These are phyloP conservation scores for Teratosphaeria pseudoeucalypti DNA, from an alignment of 2,329 filamentous ascomycete species.

Conservation along the genomic window DNA sequence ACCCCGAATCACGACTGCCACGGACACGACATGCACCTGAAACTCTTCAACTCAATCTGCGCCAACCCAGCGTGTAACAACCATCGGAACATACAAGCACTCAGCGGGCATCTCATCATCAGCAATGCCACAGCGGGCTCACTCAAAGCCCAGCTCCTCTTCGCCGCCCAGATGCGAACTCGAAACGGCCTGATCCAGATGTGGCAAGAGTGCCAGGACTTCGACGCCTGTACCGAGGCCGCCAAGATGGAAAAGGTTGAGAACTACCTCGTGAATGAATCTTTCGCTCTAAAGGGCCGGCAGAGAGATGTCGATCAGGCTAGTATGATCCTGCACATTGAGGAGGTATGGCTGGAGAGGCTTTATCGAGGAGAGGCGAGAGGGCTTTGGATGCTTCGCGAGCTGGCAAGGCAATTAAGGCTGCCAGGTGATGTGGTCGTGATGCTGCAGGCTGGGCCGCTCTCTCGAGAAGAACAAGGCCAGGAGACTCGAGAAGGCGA, in stretches of 20 bases:
- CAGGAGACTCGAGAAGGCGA: background rate
- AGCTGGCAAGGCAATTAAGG: constrained; percentile 1
- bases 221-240: constrained; percentile 6
- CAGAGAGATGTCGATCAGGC: constrained; percentile 4
- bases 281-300: constrained; percentile 2
- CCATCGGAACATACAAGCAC: background rate
- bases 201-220: constrained; percentile 9
- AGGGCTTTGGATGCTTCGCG: constrained; percentile 4
- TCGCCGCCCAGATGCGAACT: background rate
- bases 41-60: background rate
- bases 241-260: constrained; percentile 12
- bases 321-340: constrained; percentile 5
- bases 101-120: background rate
- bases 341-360: constrained; percentile 6
- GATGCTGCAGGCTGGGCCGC: constrained; percentile 9
- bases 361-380: constrained; percentile 2
- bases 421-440: constrained; percentile 4
- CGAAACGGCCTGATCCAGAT: background rate
- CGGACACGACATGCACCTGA: background rate
- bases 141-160: background rate
- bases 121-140: background rate
- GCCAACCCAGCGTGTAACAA: background rate
- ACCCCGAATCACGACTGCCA: background rate
- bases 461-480: background rate
- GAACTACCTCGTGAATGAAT: constrained; percentile 12